Evolutionary conservation across 2,329 filamentous ascomycete genomes (phyloP), one percentile per base, ranked within the genome.

Genomic region (Lasiodiplodia sp.): DNA sequence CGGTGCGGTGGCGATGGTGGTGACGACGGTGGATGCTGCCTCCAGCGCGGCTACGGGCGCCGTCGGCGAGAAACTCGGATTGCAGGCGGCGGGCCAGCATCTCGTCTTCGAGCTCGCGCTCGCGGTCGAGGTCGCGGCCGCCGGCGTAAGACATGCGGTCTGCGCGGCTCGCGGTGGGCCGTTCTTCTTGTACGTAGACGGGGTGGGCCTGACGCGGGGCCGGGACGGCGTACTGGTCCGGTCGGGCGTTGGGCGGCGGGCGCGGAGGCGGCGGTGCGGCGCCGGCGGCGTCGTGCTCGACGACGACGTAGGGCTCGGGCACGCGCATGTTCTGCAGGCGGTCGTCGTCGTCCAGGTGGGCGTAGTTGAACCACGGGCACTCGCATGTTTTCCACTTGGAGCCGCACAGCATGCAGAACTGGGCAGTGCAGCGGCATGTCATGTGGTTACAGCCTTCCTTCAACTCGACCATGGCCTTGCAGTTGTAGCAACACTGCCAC

Each of bases 361-460:
- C 85, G 73, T 90, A 87, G 76, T 90, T 92, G 83, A 94, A 94
- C 88, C 90, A 92, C 0, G 92, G 90, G 72, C 93, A 97, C 66
- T 92, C 88, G 75, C 93, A 97, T 0, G 85, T 89, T 80, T 93
- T 95, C 93, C 93, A 96, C 73, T 91, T 91, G 38, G 83, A 77
- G 25, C 92, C 93, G 76, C 94, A 97, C 31, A 92, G 86, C 87
- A 96, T 94, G 81, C 94, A 97, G 75, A 96, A 96, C 73, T 96
- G 87, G 34, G 92, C 92, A 66, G 88, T 90, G 75, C 94, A 97
- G 67, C 89, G 91, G 77, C 93, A 97, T 34, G 89, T 93, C 88
- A 96, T 95, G 77, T 95, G 93, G 80, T 95, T 94, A 79, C 91
- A 94, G 55, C 93, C 93, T 78, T 95, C 92, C 73, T 91, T 91